A percentile compares a stretch with the other conserved stretches of the same genome.
Conservation (phyloP, 2,329 filamentous ascomycete species). For the Cephalotrichum gorgonifer region DNA sequence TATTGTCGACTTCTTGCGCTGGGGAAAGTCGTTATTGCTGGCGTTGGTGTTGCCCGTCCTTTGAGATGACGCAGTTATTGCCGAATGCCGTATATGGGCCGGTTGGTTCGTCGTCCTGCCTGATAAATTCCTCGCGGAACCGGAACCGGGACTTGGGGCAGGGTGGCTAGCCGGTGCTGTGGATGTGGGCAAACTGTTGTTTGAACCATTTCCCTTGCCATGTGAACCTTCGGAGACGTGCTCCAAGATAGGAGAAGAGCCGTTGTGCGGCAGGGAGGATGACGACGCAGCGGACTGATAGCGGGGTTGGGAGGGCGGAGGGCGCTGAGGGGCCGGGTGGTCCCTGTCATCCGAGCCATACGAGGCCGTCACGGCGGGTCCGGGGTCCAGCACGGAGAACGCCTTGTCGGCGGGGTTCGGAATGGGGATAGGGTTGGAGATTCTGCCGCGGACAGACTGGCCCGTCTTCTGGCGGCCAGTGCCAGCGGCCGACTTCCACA, state of each 20-base stretch:
- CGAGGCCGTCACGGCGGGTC: slow-evolving; percentile 22
- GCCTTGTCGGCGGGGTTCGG: slow-evolving; percentile 37
- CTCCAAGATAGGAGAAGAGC: background rate
- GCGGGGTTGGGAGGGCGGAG: slow-evolving; percentile 7
- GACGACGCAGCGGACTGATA: slow-evolving; percentile 1
- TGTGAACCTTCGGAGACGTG: background rate
- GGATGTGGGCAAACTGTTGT: slow-evolving; percentile 7
- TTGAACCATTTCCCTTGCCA: background rate
- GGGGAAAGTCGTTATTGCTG: slow-evolving; percentile 20
- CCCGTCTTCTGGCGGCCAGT: slow-evolving; percentile 28
- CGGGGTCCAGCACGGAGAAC: slow-evolving; percentile 38
- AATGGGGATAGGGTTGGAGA: slow-evolving; percentile 52
- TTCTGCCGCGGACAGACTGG: slow-evolving; percentile 46
- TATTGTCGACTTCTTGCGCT: slow-evolving; percentile 48
- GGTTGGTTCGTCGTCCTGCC: slow-evolving; percentile 20
- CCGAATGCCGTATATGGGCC: slow-evolving; percentile 33
- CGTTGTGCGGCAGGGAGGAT: slow-evolving; percentile 3
- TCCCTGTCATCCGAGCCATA: slow-evolving; percentile 15
- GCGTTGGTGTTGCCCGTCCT: slow-evolving; percentile 20
- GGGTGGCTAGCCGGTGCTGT: slow-evolving; percentile 6
- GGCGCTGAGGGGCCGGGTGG: background rate
- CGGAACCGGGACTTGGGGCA: background rate
- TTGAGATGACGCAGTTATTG: slow-evolving; percentile 30
- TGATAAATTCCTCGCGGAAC: slow-evolving; percentile 14
- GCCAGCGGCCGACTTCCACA: slow-evolving; percentile 35